Percentiles rank a stretch among this genome's conserved stretches.
Evolutionary conservation across 2,329 filamentous ascomycete species (phyloP).

Genomic region (Dactylellina parvicollis): DNA sequence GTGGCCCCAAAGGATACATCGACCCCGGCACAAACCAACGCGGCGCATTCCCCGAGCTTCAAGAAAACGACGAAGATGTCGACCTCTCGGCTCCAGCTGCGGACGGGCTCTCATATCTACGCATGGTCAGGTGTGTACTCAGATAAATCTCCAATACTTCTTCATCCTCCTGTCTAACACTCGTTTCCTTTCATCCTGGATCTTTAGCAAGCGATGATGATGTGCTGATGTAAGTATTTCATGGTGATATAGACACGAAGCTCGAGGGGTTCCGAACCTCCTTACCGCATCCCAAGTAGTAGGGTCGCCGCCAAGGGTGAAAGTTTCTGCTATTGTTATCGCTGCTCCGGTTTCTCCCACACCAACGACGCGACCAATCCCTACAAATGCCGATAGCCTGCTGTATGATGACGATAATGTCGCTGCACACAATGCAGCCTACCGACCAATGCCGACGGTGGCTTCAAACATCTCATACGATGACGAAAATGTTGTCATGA

Average conservation of each 20-base stretch:
- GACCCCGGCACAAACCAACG: slow-evolving; percentile 57
- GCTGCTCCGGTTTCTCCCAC: slow-evolving; percentile 10
- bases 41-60: slow-evolving; percentile 56
- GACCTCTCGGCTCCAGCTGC: slow-evolving; percentile 56
- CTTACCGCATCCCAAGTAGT: slow-evolving; percentile 54
- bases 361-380: slow-evolving; percentile 21
- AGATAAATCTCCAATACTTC: slow-evolving; percentile 30
- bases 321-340: slow-evolving; percentile 33
- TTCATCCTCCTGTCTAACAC: slow-evolving; percentile 29
- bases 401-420: slow-evolving; percentile 51
- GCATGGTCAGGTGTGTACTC: slow-evolving; percentile 57
- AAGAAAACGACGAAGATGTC: slow-evolving; percentile 54
- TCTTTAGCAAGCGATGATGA: slow-evolving; percentile 19
- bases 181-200: not conserved
- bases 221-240: slow-evolving; percentile 53
- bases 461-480: not conserved
- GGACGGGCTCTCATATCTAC: slow-evolving; percentile 57
- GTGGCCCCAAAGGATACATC: slow-evolving; percentile 54
- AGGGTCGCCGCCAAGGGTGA: not conserved
- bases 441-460: not conserved
- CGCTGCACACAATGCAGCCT: slow-evolving; percentile 11
- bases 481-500: not conserved
- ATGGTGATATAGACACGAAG: slow-evolving; percentile 56
- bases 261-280: slow-evolving; percentile 56
- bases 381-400: slow-evolving; percentile 26